Evolutionary conservation across 2,329 filamentous ascomycete species (phyloP), one percentile per base, ranked within the genome.

Genomic region (Verticillium albo-atrum): DNA sequence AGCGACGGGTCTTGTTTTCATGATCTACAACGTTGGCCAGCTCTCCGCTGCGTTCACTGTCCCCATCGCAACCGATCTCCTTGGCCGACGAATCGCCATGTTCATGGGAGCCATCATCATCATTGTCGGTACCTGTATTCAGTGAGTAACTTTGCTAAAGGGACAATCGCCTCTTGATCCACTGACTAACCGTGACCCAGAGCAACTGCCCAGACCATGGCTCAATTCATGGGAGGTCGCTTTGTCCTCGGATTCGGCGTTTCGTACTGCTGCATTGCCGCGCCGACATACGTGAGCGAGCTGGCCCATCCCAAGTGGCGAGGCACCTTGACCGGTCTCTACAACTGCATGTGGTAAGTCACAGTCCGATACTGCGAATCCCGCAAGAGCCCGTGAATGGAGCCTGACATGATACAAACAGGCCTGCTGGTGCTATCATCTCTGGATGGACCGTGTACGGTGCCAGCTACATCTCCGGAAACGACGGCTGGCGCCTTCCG

Each of bases 401-500:
- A 50, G 12, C 1, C 27, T 26, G 3, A 50, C 6, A 6, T 14
- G 14, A 15, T 7, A 6, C 15, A 17, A 2, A 2, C 9, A 62
- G 61, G 61, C 61, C 61, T 17, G 60, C 82, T 5, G 82, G 82
- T 3, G 78, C 77, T 55, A 85, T 87, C 56, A 74, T 84, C 9
- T 81, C 84, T 1, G 77, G 77, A 14, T 83, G 82, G 71, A 77
- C 79, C 4, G 77, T 81, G 3, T 82, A 83, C 58, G 85, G 82
- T 28, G 76, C 73, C 64, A 71, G 73, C 17, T 78, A 74, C 54
- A 68, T 79, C 6, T 67, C 73, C 2, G 70, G 68, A 1, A 62
- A 71, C 20, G 61, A 71, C 3, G 76, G 75, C 5, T 83, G 80
- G 79, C 65, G 78, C 17, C 75, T 83, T 32, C 80, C 80, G 1